phyloP scores from a whole-genome alignment of 768 basidiomycete genomes.

The Thelephora ganbajun region DNA sequence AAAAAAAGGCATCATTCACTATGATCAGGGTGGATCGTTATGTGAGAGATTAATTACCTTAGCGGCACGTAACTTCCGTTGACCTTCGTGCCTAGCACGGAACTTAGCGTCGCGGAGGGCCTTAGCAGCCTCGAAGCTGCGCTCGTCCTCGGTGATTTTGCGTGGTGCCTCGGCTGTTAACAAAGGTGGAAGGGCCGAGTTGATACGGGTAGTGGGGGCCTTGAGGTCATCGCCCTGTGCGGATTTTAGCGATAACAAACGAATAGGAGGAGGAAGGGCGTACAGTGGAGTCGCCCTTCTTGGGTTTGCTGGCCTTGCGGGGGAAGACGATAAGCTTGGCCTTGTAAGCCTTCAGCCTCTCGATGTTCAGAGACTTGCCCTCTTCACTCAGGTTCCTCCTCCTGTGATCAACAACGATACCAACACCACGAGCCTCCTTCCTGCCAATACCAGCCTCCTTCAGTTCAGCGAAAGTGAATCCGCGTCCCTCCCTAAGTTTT shows the following conservation, averaged over 20 bases:
- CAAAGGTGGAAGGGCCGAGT: constrained; percentile 52
- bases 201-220: constrained; percentile 54
- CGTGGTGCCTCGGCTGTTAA: constrained; percentile 74
- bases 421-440: constrained; percentile 87
- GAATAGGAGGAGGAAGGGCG: constrained; percentile 79
- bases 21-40: too few species aligned
- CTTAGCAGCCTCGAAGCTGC: constrained; percentile 76
- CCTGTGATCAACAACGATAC: constrained; percentile 94
- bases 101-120: constrained; percentile 80
- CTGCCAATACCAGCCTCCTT: constrained; percentile 90
- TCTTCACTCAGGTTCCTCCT: constrained; percentile 94
- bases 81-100: constrained; percentile 72
- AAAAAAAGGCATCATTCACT: not conserved
- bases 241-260: constrained; percentile 44
- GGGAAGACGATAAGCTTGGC: constrained; percentile 91
- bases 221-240: too few species aligned
- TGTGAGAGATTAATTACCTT: constrained; percentile 53
- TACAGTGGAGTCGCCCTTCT: too few species aligned
- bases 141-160: constrained; percentile 85
- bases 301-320: constrained; percentile 86
- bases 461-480: constrained; percentile 88
- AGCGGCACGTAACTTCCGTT: constrained; percentile 71
- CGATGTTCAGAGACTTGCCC: constrained; percentile 94
- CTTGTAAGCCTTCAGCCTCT: too few species aligned
- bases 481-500: constrained; percentile 92